Evolutionary conservation across 2,329 filamentous ascomycete genomes (phyloP).

Genomic region (Arthrobotrys megalospora): DNA sequence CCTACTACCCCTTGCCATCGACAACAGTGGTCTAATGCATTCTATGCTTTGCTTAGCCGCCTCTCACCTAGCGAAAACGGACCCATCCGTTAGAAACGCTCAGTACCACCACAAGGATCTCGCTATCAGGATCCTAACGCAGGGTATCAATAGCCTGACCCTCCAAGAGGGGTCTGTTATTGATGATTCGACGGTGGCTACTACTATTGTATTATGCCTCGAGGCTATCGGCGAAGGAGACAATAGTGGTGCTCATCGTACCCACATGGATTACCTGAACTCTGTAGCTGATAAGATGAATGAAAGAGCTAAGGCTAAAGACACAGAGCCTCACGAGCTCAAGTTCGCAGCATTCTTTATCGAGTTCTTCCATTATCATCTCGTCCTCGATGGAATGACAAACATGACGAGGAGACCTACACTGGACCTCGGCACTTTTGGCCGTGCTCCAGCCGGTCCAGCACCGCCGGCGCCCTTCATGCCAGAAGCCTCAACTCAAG

Average conservation of each 20-base stretch:
- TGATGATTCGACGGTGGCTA: conserved; percentile 75
- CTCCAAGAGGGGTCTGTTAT: conserved; percentile 65
- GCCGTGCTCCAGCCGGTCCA: conserved; percentile 21
- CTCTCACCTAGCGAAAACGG: conserved; percentile 76
- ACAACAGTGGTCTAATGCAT: conserved; percentile 88
- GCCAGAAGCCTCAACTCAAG: conserved; percentile 37
- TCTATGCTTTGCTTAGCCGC: conserved; percentile 87
- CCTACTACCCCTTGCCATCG: conserved; percentile 83
- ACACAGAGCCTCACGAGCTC: conserved; percentile 41
- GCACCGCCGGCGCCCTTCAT: conserved; percentile 39
- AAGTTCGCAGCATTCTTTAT: conserved; percentile 57
- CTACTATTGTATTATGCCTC: conserved; percentile 74
- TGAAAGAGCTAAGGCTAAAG: conserved; percentile 39
- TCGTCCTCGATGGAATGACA: conserved; percentile 55
- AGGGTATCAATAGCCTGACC: conserved; percentile 43
- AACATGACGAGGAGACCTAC: conserved; percentile 42
- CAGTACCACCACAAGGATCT: conserved; percentile 72
- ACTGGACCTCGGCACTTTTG: conserved; percentile 32
- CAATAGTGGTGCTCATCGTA: conserved; percentile 64
- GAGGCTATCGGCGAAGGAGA: conserved; percentile 76
- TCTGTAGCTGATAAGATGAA: conserved; percentile 50
- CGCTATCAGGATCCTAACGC: conserved; percentile 61
- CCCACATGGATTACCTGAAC: conserved; percentile 52
- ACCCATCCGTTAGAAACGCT: conserved; percentile 71
- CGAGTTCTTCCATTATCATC: conserved; percentile 58